These are phyloP conservation scores for Zygosaccharomyces pseudorouxii DNA, from an alignment of 805 yeast genomes.

Conservation along the genomic window DNA sequence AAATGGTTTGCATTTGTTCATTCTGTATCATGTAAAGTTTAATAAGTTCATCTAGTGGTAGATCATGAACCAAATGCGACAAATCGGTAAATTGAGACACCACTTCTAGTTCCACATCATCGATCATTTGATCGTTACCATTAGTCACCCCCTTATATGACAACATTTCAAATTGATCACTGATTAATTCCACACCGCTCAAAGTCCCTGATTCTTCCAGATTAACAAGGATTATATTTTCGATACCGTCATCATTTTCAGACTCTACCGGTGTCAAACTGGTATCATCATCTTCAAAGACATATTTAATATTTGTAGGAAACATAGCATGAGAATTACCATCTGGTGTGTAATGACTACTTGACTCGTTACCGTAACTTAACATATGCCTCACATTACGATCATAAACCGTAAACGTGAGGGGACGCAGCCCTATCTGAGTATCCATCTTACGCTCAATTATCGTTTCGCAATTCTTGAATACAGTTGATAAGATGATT, in stretches of 20 bases:
- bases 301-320: slow-evolving; percentile 30
- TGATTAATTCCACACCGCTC: slow-evolving; percentile 23
- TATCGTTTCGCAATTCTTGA: too few species aligned
- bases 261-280: slow-evolving; percentile 4
- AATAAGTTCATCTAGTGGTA: slow-evolving; percentile 23
- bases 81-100: slow-evolving; percentile 27
- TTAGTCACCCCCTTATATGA: slow-evolving; percentile 12
- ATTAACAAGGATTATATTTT: slow-evolving; percentile 28
- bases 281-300: slow-evolving; percentile 32
- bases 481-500: too few species aligned
- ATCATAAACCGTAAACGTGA: slow-evolving; percentile 23
- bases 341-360: slow-evolving; percentile 13
- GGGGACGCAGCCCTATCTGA: slow-evolving; percentile 12
- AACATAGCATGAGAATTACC: slow-evolving; percentile 19
- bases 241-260: slow-evolving; percentile 17
- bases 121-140: background rate
- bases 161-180: slow-evolving; percentile 28
- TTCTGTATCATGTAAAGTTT: slow-evolving; percentile 26
- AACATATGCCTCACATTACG: slow-evolving; percentile 19
- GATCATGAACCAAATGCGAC: slow-evolving; percentile 10
- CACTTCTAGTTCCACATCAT: slow-evolving; percentile 25
- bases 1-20: slow-evolving; percentile 24
- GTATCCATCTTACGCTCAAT: too few species aligned
- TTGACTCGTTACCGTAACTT: slow-evolving; percentile 8
- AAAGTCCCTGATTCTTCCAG: slow-evolving; percentile 19